Percentiles rank a stretch among this genome's conserved stretches.
Conservation (phyloP, 768 basidiomycete genomes). For the Agrocybe chaxingu region DNA sequence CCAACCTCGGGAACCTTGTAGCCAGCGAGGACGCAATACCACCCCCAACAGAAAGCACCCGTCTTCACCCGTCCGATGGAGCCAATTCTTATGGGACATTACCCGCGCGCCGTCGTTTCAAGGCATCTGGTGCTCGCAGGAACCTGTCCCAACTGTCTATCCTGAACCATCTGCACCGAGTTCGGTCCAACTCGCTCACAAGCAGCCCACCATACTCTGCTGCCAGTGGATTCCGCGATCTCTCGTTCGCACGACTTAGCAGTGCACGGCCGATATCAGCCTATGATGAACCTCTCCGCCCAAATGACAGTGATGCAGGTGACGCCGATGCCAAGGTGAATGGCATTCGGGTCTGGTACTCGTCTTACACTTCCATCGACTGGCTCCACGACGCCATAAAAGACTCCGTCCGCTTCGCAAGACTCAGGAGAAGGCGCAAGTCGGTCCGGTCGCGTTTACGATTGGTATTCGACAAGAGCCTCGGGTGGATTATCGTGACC, state of each 20-base stretch:
- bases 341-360: slow-evolving; percentile 89
- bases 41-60: slow-evolving; percentile 13
- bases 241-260: slow-evolving; percentile 34
- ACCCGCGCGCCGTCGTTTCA: slow-evolving; percentile 26
- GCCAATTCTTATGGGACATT: slow-evolving; percentile 56
- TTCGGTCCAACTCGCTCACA: slow-evolving; percentile 29
- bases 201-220: slow-evolving; percentile 34
- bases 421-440: slow-evolving; percentile 55
- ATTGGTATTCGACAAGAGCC: slow-evolving; percentile 67
- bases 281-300: slow-evolving; percentile 55
- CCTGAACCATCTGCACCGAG: slow-evolving; percentile 26
- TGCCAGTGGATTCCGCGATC: slow-evolving; percentile 32
- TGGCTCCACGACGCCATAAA: slow-evolving; percentile 98
- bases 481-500: slow-evolving; percentile 90
- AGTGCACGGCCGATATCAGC: slow-evolving; percentile 61
- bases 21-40: slow-evolving; percentile 1
- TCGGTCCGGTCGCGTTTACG: slow-evolving; percentile 66
- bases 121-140: slow-evolving; percentile 30
- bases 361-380: slow-evolving; percentile 87
- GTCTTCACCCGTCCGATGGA: slow-evolving; percentile 8
- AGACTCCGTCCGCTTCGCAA: slow-evolving; percentile 79
- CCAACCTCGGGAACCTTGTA: slow-evolving; percentile 1
- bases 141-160: slow-evolving; percentile 33
- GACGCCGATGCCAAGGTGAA: slow-evolving; percentile 69
- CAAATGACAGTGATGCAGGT: slow-evolving; percentile 35